These are phyloP conservation scores for Tetrapisispora arboricola DNA, from an alignment of 805 yeast species.

Conservation along the genomic window DNA sequence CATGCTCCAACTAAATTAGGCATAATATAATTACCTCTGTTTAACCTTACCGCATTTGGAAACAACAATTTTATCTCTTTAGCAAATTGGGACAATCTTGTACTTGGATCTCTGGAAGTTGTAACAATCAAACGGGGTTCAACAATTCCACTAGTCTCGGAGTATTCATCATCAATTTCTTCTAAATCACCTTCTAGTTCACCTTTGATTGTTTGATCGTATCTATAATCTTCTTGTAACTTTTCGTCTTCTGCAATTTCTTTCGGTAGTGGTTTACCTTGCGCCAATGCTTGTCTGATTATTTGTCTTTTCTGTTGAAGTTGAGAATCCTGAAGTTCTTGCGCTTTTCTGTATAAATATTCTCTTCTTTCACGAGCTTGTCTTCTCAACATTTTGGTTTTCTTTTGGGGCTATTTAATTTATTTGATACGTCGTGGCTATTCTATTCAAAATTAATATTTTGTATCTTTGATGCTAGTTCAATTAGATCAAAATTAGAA, in stretches of 20 bases:
- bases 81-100: conserved; percentile 79
- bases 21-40: conserved; percentile 87
- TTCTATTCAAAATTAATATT: no score
- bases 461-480: no score
- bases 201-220: conserved; percentile 66
- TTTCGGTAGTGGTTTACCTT: conserved; percentile 82
- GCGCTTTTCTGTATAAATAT: conserved; percentile 78
- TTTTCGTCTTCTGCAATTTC: conserved; percentile 82
- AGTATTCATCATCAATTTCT: conserved; percentile 83
- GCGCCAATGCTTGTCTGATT: conserved; percentile 76
- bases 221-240: conserved; percentile 71
- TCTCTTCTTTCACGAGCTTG: conserved; percentile 96
- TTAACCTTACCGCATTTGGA: conserved; percentile 80
- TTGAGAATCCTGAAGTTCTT: conserved; percentile 81
- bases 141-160: conserved; percentile 71
- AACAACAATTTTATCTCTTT: conserved; percentile 84
- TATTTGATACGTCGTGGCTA: no score
- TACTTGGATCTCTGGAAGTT: conserved; percentile 84
- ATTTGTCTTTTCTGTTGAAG: conserved; percentile 79
- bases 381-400: conserved; percentile 53
- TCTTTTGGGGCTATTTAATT: no score
- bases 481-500: no score
- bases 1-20: conserved; percentile 79
- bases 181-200: conserved; percentile 22
- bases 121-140: conserved; percentile 91